These are phyloP conservation scores for Boletus vermiculosoides DNA, from an alignment of 768 basidiomycete genomes.

Conservation along the genomic window DNA sequence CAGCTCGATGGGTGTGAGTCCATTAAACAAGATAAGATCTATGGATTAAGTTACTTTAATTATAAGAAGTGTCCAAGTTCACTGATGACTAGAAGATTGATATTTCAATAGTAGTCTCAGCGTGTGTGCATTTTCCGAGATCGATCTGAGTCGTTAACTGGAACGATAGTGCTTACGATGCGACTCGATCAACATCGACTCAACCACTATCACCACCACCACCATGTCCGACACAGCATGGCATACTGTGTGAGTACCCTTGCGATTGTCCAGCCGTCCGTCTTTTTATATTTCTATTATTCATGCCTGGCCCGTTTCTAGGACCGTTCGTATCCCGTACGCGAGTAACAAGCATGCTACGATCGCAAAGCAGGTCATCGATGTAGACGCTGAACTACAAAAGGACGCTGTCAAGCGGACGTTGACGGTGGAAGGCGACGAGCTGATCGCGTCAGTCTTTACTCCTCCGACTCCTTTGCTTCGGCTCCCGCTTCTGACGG, in stretches of 20 bases:
- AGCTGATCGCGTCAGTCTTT: slow-evolving; percentile 72
- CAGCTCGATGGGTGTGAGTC: no score
- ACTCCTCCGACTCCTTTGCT: background rate
- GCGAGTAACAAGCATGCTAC: slow-evolving; percentile 67
- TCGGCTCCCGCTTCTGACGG: slow-evolving; percentile 2
- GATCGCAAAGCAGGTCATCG: slow-evolving; percentile 81
- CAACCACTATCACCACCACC: background rate
- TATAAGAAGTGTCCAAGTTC: no score
- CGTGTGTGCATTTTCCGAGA: background rate
- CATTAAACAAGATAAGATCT: no score
- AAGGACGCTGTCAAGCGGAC: slow-evolving; percentile 73
- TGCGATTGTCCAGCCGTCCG: background rate
- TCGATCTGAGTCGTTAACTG: background rate
- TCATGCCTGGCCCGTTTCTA: slow-evolving; percentile 25
- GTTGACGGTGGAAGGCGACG: slow-evolving; percentile 63
- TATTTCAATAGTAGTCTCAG: no score
- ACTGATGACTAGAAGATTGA: background rate
- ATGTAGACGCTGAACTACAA: slow-evolving; percentile 85
- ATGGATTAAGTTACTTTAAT: no score
- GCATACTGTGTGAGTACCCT: slow-evolving; percentile 52
- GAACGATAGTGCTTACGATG: background rate
- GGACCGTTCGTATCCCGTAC: slow-evolving; percentile 78
- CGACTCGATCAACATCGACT: background rate
- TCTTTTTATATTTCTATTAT: background rate
- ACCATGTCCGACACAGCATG: slow-evolving; percentile 37